Evolutionary conservation across 208 protist species (phyloP), one percentile per base, ranked within the genome.

Genomic region (Novymonas esmeraldas): DNA sequence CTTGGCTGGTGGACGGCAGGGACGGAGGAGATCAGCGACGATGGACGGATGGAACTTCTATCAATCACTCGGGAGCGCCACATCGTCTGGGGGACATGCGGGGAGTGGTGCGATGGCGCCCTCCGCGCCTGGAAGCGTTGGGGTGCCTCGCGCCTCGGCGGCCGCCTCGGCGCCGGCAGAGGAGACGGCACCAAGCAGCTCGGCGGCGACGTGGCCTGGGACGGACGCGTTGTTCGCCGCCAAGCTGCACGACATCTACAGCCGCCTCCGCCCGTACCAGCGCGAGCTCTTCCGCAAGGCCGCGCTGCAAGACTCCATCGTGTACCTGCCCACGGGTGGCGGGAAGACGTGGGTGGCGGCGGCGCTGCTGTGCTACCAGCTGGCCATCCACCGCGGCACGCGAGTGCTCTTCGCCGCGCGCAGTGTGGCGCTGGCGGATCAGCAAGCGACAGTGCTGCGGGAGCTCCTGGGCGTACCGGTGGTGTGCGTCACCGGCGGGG

Each of bases 281-380:
- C 46, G 71, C n/a, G 78, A 93, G 70, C 26, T 90, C 3, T 75
- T 82, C 34, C 46, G 78, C 46, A 50, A 61, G n/a, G 57, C 65
- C 41, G 9, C 67, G 16, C 26, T 70, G 13, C 39, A 66, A 29
- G 86, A 90, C 59, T 67, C 50, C 14, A 74, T 93, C 29, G 57
- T 86, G 16, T 84, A 74, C 56, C 49, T 87, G 10, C 79, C 73
- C 11, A 90, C 87, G 22, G 87, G 84, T 29, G 67, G 61, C n/a
- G 87, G 87, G 0, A 93, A 93, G 70, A 93, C 87, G 49, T 61
- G 84, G 46, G 49, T 93, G 36, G 76, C 81, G n/a, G 78, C 79
- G 3, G 39, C 63, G 9, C 54, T 84, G 29, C 50, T 71, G 2
- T 20, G 11, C 0, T 39, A 41, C 13, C 64, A 74, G 11, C 39